Evolutionary conservation across 306 rosid genomes (phyloP).

Genomic region (Castanospermum australe): DNA sequence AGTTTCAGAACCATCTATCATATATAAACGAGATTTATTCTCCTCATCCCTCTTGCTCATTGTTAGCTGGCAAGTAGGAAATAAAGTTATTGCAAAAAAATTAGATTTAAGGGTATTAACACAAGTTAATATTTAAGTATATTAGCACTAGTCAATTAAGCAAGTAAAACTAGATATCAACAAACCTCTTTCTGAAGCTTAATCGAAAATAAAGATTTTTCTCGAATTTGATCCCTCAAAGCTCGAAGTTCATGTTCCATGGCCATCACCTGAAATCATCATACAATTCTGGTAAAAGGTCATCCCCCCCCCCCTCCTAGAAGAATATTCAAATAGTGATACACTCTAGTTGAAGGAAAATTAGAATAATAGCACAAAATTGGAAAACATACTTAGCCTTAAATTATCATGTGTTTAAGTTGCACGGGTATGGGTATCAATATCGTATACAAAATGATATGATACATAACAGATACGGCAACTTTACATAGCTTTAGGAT

Average conservation of each 20-base stretch:
- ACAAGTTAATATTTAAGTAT: neutral
- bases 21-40: conserved; percentile 54
- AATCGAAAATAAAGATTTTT: conserved; percentile 69
- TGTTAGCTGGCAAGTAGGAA: conserved; percentile 59
- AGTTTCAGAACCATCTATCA: conserved; percentile 72
- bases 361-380: neutral
- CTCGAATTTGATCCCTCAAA: conserved; percentile 83
- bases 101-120: neutral
- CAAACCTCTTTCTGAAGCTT: conserved; percentile 94
- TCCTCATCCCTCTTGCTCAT: conserved; percentile 78
- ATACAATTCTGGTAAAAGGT: conserved; percentile 15
- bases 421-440: neutral
- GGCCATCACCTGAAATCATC: conserved; percentile 71
- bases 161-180: conserved; percentile 24
- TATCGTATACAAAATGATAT: neutral
- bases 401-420: neutral
- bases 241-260: conserved; percentile 94
- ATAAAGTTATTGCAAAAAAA: conserved; percentile 32
- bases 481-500: neutral
- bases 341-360: neutral
- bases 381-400: neutral
- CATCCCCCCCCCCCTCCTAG: too few species aligned
- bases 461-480: neutral
- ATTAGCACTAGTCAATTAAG: neutral
- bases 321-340: conserved; percentile 10